Base-by-base conservation (phyloP, 495 filamentous ascomycete species). In the Tuber microsphaerosporum region DNA sequence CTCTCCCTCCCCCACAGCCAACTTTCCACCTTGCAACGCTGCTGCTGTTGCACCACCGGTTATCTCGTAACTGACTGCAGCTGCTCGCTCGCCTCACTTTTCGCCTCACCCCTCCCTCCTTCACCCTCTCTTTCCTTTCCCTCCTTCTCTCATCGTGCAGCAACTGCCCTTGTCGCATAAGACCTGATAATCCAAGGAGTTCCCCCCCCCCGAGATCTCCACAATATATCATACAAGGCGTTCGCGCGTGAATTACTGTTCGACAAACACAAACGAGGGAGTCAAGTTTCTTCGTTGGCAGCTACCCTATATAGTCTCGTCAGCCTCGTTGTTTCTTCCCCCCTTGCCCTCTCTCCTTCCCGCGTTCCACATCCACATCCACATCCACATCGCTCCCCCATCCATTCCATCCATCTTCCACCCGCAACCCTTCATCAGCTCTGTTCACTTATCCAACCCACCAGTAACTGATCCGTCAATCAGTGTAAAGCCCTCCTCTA, bases 391-490 rank as follows among this genome's bases (percentile, higher is more conserved):
- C 56, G 16, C 56, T 65, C 31, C 26, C 46, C 56, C 7, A 46
- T 61, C 45, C 71, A 34, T n/a, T 44, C 45, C 61, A 56, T 73
- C 45, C 22, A 41, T 41, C 41, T n/a, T 46, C 45, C 45, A 73
- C 37, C 71, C 71, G 22, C 71, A 73, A 73, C 39, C 37, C 46
- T 51, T 69, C 22, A 73, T 39, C 61, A 61, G 8, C 26, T 61
- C 46, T 73, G 71, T 41, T 46, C 77, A 79, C 70, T 71, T 70
- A 31, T 48, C 48, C 76, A 77, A 48, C 74, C 75, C 69, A 77
- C 71, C 68, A 68, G 51, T 75, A 70, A 72, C 51, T 48, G 42
- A 34, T 26, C 42, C 39, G 26, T 37, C 69, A 46, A 76, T 71
- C 75, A 19, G 34, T 69, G 44, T 14, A 73, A 76, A 74, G 34